Conservation (phyloP, 306 rosid genomes). For the Prunus mongolica region DNA sequence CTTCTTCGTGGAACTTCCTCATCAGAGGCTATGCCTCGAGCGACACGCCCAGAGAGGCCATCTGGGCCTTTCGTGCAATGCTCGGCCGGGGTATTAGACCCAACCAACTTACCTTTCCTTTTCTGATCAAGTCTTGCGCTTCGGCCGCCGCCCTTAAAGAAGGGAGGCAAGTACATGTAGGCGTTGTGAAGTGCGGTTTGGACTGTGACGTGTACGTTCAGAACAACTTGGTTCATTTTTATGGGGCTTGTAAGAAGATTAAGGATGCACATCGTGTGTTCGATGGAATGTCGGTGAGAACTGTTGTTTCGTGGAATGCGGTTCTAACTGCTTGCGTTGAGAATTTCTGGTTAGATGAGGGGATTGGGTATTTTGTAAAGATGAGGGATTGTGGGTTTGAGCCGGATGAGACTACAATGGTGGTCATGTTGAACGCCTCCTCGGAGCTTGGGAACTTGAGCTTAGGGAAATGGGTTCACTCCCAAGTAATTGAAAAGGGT, state of each 20-base stretch:
- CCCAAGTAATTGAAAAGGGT: slow-evolving; percentile 54
- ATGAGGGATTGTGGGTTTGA: slow-evolving; percentile 67
- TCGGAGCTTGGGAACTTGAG: slow-evolving; percentile 81
- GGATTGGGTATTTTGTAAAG: slow-evolving; percentile 47
- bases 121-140: slow-evolving; percentile 69
- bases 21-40: slow-evolving; percentile 66
- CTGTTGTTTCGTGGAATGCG: slow-evolving; percentile 80
- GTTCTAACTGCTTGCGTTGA: slow-evolving; percentile 70
- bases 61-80: slow-evolving; percentile 55
- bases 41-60: slow-evolving; percentile 44
- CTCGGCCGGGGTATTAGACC: slow-evolving; percentile 43
- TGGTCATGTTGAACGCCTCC: slow-evolving; percentile 58
- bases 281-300: slow-evolving; percentile 64
- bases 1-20: slow-evolving; percentile 69
- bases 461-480: slow-evolving; percentile 75
- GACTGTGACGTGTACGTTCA: slow-evolving; percentile 65
- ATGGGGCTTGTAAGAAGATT: slow-evolving; percentile 65
- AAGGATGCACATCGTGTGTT: slow-evolving; percentile 45
- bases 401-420: slow-evolving; percentile 84
- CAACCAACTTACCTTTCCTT: slow-evolving; percentile 69
- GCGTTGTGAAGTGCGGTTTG: slow-evolving; percentile 57
- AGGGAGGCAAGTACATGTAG: slow-evolving; percentile 67
- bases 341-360: slow-evolving; percentile 46
- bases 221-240: slow-evolving; percentile 58
- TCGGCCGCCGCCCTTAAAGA: slow-evolving; percentile 28